Evolutionary conservation across 805 yeast genomes (phyloP), one percentile per base, ranked within the genome.

Genomic region (Nakazawaea peltata): DNA sequence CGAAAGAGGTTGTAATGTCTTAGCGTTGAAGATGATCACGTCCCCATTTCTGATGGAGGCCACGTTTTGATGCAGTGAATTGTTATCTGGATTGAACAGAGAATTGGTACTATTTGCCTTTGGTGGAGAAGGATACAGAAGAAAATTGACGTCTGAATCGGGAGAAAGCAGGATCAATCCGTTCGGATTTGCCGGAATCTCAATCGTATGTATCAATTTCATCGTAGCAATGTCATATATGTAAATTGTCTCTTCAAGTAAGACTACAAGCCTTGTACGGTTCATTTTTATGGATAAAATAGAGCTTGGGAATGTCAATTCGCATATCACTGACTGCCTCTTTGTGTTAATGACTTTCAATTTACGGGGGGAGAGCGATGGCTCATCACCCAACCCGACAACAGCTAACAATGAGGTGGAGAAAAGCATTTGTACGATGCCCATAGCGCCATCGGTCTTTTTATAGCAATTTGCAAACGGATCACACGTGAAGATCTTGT

Each of bases 161-260:
- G 77, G 69, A 0, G 86, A 76, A 22, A 82, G 53, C 0, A 86
- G 74, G 36, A 81, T 67, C 18, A 81, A 51, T 0, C 88, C 85
- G 41, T 59, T 61, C 8, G 69, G 62, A 44, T 78, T 78, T 1
- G 74, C 65, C 1, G 73, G 66, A 1, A 77, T 76, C 35, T 82
- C 88, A 28, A 82, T 69, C 0, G 87, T 78, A 49, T 77, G 84
- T 28, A 90, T 57, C 19, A 90, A 69, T 48, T 84, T 74, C 79
- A 90, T 87, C 51, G 90, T 86, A 46, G 87, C 77, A 45, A 90
- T 80, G 56, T 90, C 97, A 59, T 90, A 90, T 30, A 92, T 70
- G 54, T 81, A 86, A 10, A 90, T 78, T 49, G 90, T 92, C 40
- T 85, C 92, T 43, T 81, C 74, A 35, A 90, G 61, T 8, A 85